A percentile compares a stretch with the other conserved stretches of the same genome.
Evolutionary conservation across 108 stramenopile species (phyloP).

Genomic region (Skeletonema grethae): DNA sequence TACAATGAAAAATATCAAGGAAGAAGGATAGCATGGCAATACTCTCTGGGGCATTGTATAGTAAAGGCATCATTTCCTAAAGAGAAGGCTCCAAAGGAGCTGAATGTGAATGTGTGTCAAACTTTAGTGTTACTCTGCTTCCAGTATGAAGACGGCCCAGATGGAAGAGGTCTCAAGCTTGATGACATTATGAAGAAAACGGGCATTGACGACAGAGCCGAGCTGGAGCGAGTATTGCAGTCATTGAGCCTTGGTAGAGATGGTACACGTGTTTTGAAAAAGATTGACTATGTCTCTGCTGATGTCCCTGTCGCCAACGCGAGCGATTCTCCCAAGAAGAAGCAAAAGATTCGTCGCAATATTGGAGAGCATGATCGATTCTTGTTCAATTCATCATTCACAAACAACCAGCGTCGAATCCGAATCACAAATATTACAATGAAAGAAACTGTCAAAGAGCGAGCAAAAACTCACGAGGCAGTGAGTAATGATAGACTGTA

Average conservation of each 20-base stretch:
- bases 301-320: slow-evolving; percentile 5
- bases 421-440: slow-evolving; percentile 93
- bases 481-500: slow-evolving; percentile 93
- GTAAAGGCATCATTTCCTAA: slow-evolving; percentile 66
- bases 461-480: slow-evolving; percentile 89
- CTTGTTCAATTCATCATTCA: slow-evolving; percentile 76
- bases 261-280: slow-evolving; percentile 77
- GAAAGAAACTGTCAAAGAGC: slow-evolving; percentile 94
- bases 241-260: slow-evolving; percentile 86
- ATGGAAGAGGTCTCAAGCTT: slow-evolving; percentile 55
- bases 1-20: slow-evolving; percentile 94
- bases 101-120: slow-evolving; percentile 91
- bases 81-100: slow-evolving; percentile 51
- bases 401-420: slow-evolving; percentile 87
- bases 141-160: slow-evolving; percentile 51
- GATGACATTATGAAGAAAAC: slow-evolving; percentile 75
- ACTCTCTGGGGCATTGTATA: slow-evolving; percentile 83
- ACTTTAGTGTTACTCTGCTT: slow-evolving; percentile 92
- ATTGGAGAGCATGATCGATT: slow-evolving; percentile 86
- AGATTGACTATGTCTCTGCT: slow-evolving; percentile 50
- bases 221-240: slow-evolving; percentile 87
- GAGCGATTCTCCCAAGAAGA: slow-evolving; percentile 50
- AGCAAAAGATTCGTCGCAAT: slow-evolving; percentile 62
- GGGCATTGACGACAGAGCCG: slow-evolving; percentile 86
- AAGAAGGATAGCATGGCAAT: slow-evolving; percentile 96